Evolutionary conservation across 148 eudicot species (phyloP).

Genomic region (Rhododendron henanense): DNA sequence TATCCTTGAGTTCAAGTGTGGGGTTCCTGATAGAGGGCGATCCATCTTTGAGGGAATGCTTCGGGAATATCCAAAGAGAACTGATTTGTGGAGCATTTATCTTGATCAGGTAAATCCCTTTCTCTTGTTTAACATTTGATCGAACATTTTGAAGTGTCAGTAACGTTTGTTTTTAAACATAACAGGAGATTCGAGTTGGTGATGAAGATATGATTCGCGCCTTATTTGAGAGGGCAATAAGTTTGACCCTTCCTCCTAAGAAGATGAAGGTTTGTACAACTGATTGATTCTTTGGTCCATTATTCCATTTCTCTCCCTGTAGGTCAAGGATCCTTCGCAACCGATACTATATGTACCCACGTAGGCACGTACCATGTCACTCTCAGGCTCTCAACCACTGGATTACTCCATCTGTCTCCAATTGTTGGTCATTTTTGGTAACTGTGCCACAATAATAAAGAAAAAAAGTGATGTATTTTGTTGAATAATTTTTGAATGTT

Average conservation of each 20-base stretch:
- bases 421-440: background rate
- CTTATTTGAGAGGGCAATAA: constrained; percentile 74
- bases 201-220: constrained; percentile 69
- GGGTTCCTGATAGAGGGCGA: constrained; percentile 73
- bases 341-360: background rate
- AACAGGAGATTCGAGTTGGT: constrained; percentile 80
- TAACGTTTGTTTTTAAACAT: background rate
- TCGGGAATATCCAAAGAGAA: constrained; percentile 74
- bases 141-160: background rate
- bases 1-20: constrained; percentile 63
- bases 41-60: constrained; percentile 71
- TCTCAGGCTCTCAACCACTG: background rate
- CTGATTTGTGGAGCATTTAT: constrained; percentile 81
- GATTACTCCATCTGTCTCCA: background rate
- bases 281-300: background rate
- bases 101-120: constrained; percentile 64
- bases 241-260: constrained; percentile 80
- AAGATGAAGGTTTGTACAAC: constrained; percentile 65
- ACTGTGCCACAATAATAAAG: background rate
- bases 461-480: background rate
- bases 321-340: background rate
- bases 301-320: background rate
- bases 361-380: background rate
- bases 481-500: too few relatives aligned
- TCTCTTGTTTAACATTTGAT: background rate